Evolutionary conservation across 129 eudicot genomes (phyloP), one percentile per base, ranked within the genome.

Genomic region (Centaurea solstitialis): DNA sequence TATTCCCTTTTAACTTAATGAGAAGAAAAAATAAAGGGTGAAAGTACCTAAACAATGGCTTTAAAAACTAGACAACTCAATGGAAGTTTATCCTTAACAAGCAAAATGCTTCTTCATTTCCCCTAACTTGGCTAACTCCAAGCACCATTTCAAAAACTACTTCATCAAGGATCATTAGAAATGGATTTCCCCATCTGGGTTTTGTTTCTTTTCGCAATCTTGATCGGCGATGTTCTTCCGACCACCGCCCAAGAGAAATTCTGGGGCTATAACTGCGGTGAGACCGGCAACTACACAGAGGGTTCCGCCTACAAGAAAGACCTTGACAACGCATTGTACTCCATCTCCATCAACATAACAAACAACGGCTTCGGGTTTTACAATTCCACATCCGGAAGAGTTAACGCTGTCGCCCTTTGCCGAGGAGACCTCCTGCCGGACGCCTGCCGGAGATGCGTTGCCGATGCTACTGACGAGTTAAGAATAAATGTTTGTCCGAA

Each of bases 341-440:
- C 76, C 37, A 64, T 81, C 35, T 28, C 86, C 15, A 78, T 81
- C 35, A 20, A 84, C 15, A 78, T 77, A 67, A 80, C 81, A 33
- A 41, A 77, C 17, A 66, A 71, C n/a, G 68, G 76, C 17, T 64
- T 67, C 3, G 84, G 82, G 13, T 82, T 79, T 62, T 72, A 57
- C 84, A 79, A 85, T 33, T 72, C 26, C 6, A 70, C 89, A 7
- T 53, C 65, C 0, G 85, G 88, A 26, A 43, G 21, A 11, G 89
- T 66, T 59, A 72, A 66, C n/a, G 87, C 53, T 2, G 41, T 76
- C 0, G 83, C 68, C n/a, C 79, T 85, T 47, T 88, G 89, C 53
- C 72, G 87, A 20, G 89, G 86, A 37, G 93, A 89, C 77, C 66
- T 82, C 13, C 15, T 43, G 43, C 82, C 77, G 2, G 82, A 80